Evolutionary conservation across 2,329 filamentous ascomycete species (phyloP).

Genomic region (Herpotrichia juniperi): DNA sequence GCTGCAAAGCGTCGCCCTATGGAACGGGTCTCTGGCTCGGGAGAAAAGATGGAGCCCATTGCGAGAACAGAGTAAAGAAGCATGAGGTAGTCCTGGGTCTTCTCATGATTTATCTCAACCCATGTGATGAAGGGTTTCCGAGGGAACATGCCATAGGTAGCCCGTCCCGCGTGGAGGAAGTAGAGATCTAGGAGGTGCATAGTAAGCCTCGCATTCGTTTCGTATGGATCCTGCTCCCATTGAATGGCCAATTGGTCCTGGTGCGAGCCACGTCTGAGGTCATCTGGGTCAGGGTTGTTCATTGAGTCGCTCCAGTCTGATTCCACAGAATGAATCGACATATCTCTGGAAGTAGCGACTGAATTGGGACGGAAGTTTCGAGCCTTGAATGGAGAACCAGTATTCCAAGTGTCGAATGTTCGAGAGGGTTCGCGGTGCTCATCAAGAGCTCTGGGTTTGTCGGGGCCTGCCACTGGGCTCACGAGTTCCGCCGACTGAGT

Average conservation of each 20-base stretch:
- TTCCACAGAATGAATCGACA: conserved; percentile 42
- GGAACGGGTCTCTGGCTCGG: conserved; percentile 50
- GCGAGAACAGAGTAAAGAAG: conserved; percentile 66
- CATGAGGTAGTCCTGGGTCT: conserved; percentile 62
- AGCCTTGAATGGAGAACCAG: conserved; percentile 30
- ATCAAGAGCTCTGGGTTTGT: conserved; percentile 35
- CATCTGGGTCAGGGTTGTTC: conserved; percentile 34
- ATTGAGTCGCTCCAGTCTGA: conserved; percentile 41
- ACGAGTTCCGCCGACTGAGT: conserved; percentile 36
- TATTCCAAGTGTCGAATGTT: conserved; percentile 35
- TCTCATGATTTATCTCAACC: conserved; percentile 56
- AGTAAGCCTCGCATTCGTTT: conserved; percentile 56
- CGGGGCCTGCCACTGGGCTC: conserved; percentile 34
- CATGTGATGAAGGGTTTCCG: conserved; percentile 60
- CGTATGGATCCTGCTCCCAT: conserved; percentile 62
- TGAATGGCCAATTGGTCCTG: conserved; percentile 44
- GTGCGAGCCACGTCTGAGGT: conserved; percentile 35
- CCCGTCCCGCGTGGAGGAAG: conserved; percentile 62
- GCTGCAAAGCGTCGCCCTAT: conserved; percentile 57
- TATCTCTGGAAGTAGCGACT: conserved; percentile 30
- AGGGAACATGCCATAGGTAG: conserved; percentile 63
- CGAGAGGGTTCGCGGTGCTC: conserved; percentile 36
- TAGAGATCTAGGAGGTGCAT: conserved; percentile 61
- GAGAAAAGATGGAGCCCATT: conserved; percentile 62
- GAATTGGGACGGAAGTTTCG: conserved; percentile 32